phyloP scores from a whole-genome alignment of 768 basidiomycete species.

The Tephrocybe rancida region DNA sequence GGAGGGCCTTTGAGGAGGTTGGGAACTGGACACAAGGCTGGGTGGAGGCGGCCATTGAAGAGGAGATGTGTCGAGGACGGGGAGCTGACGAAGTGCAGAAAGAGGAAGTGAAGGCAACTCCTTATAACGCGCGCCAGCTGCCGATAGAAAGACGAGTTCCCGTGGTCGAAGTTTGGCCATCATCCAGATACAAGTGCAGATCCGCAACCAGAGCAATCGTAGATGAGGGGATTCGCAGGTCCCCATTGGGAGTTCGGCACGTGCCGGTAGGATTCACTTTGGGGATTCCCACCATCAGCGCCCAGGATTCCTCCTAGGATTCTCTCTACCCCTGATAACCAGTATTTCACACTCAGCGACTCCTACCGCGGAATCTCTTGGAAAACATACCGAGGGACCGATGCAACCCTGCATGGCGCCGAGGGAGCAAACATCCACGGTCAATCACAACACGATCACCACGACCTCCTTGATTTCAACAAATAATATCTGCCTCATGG shows the following conservation, averaged over 20 bases:
- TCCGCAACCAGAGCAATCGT: slow-evolving; percentile 32
- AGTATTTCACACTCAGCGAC: not conserved
- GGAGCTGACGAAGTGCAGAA: slow-evolving; percentile 25
- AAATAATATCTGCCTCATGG: not conserved
- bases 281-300: not conserved
- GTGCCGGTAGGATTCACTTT: slow-evolving; percentile 13
- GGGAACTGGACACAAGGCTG: slow-evolving; percentile 45
- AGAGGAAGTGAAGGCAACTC: slow-evolving; percentile 26
- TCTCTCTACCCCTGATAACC: not conserved
- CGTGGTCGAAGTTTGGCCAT: slow-evolving; percentile 26
- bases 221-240: slow-evolving; percentile 20
- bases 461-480: not conserved
- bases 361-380: slow-evolving; percentile 10
- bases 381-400: slow-evolving; percentile 10
- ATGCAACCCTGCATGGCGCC: not conserved
- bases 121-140: slow-evolving; percentile 26
- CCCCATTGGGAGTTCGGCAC: slow-evolving; percentile 13
- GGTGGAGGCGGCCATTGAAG: slow-evolving; percentile 39
- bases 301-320: slow-evolving; percentile 1
- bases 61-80: slow-evolving; percentile 21
- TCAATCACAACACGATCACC: not conserved
- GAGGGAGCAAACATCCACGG: slow-evolving; percentile 1
- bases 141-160: slow-evolving; percentile 36
- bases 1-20: slow-evolving; percentile 43
- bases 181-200: slow-evolving; percentile 26